Evolutionary conservation across 2,329 filamentous ascomycete species (phyloP), one percentile per base, ranked within the genome.

Genomic region (Neurospora sp.): DNA sequence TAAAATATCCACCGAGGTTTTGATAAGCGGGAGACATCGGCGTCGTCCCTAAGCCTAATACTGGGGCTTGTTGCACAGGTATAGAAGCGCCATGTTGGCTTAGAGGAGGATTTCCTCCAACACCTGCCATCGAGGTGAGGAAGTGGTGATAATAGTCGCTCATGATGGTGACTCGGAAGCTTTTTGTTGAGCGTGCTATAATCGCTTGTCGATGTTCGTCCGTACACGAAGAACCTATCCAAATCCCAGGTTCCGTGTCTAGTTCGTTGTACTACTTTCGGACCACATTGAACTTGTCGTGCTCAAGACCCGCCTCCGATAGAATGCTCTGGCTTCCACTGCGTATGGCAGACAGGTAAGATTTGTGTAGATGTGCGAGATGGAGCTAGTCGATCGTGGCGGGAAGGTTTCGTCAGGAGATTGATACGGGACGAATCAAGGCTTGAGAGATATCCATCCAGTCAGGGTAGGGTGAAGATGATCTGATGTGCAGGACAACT

Each of bases 81-180:
- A 80, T 78, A 52, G 79, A 77, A 67, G 79, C 77, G 71, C 83
- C 83, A 67, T 82, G 81, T 57, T 80, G 78, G 57, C 78, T 82
- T 17, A 76, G 76, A 69, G 75, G 77, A 66, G 80, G 77, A 71
- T 81, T 80, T 66, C 72, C 72, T 66, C 79, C 80, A 68, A 80
- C 79, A 69, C 82, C 84, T 70, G 83, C 81, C 81, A 85, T 83
- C 40, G 84, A 84, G 74, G 84, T 82, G 69, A 87, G 79, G 74
- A 87, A 87, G 72, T 84, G 82, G 67, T 85, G 83, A 73, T 88
- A 87, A 75, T 85, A 86, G 73, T 87, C 85, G 76, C 83, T 83
- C 86, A 88, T 88, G n/a, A 62, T 62, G 72, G 17, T 40, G 23
- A 28, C 11, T 65, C 38, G 15, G 70, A 65, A n/a, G 65, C n/a